Percentiles rank a stretch among this genome's conserved stretches.
These are phyloP conservation scores for Cordyceps pruinosa DNA, from an alignment of 2,329 filamentous ascomycete species.

Conservation along the genomic window DNA sequence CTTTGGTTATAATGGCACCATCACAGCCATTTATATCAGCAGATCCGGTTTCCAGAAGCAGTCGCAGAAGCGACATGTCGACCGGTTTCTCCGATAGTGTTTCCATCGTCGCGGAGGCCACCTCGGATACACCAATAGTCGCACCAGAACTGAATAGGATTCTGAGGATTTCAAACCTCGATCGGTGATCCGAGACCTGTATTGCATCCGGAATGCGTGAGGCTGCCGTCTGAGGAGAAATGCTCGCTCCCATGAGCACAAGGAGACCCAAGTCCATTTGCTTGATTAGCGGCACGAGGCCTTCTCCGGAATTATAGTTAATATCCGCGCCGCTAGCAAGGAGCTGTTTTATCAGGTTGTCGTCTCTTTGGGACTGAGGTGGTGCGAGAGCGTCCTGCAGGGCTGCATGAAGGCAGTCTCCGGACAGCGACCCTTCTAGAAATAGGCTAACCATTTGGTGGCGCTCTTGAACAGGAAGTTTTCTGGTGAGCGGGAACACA, in stretches of 20 bases:
- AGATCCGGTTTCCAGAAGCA: constrained; percentile 44
- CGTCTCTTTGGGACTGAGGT: constrained; percentile 39
- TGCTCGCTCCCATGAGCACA: constrained; percentile 37
- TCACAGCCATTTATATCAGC: constrained; percentile 46
- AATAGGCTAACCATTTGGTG: constrained; percentile 45
- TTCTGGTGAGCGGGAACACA: constrained; percentile 42
- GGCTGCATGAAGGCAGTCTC: constrained; percentile 39
- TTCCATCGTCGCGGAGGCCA: constrained; percentile 36
- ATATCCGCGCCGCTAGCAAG: constrained; percentile 46
- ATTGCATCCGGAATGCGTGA: constrained; percentile 44
- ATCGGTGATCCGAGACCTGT: constrained; percentile 33
- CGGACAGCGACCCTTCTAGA: constrained; percentile 40
- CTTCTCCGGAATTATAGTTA: constrained; percentile 46
- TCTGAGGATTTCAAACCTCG: constrained; percentile 39
- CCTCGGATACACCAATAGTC: constrained; percentile 33
- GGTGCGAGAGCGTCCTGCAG: constrained; percentile 48
- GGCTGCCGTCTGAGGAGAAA: constrained; percentile 40
- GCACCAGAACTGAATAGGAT: constrained; percentile 41
- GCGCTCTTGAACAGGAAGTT: constrained; percentile 35
- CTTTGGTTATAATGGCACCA: constrained; percentile 36
- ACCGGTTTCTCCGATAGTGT: constrained; percentile 38
- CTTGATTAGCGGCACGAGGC: constrained; percentile 40
- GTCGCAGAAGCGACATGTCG: constrained; percentile 42
- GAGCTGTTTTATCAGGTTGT: constrained; percentile 44
- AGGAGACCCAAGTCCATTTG: constrained; percentile 42